Conservation (phyloP, 2,329 filamentous ascomycete species). For the Catunica adiposa region DNA sequence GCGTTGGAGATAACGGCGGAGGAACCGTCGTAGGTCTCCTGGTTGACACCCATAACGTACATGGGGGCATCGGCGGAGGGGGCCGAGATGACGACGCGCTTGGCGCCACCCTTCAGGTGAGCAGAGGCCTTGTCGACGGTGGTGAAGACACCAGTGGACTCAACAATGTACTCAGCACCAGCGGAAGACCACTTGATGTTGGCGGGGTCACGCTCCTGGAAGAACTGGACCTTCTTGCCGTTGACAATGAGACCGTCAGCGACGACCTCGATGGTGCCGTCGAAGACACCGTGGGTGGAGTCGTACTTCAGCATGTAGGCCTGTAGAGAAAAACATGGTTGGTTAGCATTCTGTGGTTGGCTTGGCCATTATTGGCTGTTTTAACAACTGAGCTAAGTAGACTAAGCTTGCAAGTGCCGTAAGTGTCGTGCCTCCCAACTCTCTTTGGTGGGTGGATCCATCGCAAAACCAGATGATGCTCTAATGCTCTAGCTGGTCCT, state of each 20-base stretch:
- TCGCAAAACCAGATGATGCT: too few relatives aligned
- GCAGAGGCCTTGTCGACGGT: conserved; percentile 88
- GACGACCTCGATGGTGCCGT: conserved; percentile 66
- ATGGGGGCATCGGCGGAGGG: conserved; percentile 93
- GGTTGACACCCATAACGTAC: conserved; percentile 99
- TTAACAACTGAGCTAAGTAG: too few relatives aligned
- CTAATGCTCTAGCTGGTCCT: too few relatives aligned
- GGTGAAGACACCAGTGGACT: conserved; percentile 64
- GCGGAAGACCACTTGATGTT: conserved; percentile 80
- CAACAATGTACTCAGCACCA: conserved; percentile 59
- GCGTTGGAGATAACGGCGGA: conserved; percentile 96
- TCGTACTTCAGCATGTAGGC: conserved; percentile 99
- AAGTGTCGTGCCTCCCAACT: not conserved
- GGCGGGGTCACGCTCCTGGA: conserved; percentile 35
- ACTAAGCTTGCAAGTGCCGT: not conserved
- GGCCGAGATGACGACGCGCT: conserved; percentile 92
- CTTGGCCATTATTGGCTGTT: not conserved
- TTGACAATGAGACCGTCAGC: conserved; percentile 66
- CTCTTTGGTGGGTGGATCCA: too few relatives aligned
- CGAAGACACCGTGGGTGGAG: conserved; percentile 91
- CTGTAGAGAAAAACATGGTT: conserved; percentile 28
- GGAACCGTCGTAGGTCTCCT: conserved; percentile 80
- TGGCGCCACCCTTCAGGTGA: conserved; percentile 91
- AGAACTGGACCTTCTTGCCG: conserved; percentile 53
- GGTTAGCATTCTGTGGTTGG: conserved; percentile 5